Conservation (phyloP, 768 basidiomycete species). For the Trametes cubensis region DNA sequence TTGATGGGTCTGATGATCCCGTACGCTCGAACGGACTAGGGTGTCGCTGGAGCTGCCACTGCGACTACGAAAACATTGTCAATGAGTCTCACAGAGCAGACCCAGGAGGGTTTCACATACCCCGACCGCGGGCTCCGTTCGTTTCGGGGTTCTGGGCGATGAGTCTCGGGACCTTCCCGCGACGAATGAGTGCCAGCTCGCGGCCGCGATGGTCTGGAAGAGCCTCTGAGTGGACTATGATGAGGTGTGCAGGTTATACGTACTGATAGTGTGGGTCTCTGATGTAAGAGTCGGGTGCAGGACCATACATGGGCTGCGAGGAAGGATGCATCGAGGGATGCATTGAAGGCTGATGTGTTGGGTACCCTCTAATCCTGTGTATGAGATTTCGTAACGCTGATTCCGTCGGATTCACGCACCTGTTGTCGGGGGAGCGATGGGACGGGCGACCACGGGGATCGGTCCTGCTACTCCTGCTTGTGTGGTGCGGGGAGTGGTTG, state of each 20-base stretch:
- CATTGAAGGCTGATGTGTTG: not conserved
- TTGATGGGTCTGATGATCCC: slow-evolving; percentile 8
- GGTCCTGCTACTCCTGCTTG: slow-evolving; percentile 8
- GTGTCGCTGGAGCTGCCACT: slow-evolving; percentile 23
- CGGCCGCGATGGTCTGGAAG: slow-evolving; percentile 15
- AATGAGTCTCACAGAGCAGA: not conserved
- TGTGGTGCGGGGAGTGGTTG: slow-evolving; percentile 10
- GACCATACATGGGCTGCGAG: not conserved
- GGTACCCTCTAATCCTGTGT: not conserved
- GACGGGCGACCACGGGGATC: slow-evolving; percentile 19
- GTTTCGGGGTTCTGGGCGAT: slow-evolving; percentile 9
- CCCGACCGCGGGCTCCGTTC: slow-evolving; percentile 13
- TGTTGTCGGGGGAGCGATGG: slow-evolving; percentile 10
- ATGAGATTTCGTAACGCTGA: not conserved
- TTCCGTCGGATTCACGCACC: not conserved
- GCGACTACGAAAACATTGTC: not conserved
- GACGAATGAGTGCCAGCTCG: slow-evolving; percentile 20
- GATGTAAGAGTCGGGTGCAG: slow-evolving; percentile 18
- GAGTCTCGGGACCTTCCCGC: slow-evolving; percentile 6
- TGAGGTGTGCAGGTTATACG: not conserved
- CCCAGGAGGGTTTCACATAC: slow-evolving; percentile 1
- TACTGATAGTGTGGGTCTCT: slow-evolving; percentile 22
- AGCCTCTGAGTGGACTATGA: not conserved
- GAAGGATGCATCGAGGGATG: not conserved
- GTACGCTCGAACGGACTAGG: slow-evolving; percentile 15